Evolutionary conservation across 768 basidiomycete genomes (phyloP), one percentile per base, ranked within the genome.

Genomic region (Lyophyllum decastes): DNA sequence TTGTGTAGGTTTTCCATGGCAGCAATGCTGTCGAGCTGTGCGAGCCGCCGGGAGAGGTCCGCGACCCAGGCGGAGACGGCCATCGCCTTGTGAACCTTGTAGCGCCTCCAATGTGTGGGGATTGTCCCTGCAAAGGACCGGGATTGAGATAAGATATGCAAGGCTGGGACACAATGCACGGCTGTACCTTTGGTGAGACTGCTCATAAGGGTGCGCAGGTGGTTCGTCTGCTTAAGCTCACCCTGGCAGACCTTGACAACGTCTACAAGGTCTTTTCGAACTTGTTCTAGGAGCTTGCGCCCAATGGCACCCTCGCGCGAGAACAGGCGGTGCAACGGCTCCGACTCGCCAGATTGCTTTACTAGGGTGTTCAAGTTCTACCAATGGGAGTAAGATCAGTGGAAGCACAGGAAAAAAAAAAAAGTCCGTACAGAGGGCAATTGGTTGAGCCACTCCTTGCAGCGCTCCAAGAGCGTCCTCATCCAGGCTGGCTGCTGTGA

Each of bases 401-500:
- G 68, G 38, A 70, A 34, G 44, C 59, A 33, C 4, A 45, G 21
- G 51, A 24, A 51, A 30, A 7, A 54, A 19, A 50, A 25, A 50
- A 30, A 11, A 21, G 38, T 53, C 69, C 86, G 66, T 66, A 94
- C 95, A 43, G 80, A 72, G 35, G 95, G 96, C 4, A 98, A 71
- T 51, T 84, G 79, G 2, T 74, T 75, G 49, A 95, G 80, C 94
- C 95, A 96, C 68, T 92, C 91, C 40, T 83, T 79, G 68, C 94
- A 92, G 40, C 92, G 87, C 53, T 90, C 88, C 49, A 88, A 78
- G 40, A 98, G 77, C 19, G 83, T 79, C 30, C 90, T 84, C 96
- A 98, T 98, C 96, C 96, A 99, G 1, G 89, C 91, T 21, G 96
- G 95, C 67, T 90, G 86, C 4, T 90, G 86, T 2, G 87, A 82